phyloP scores from a whole-genome alignment of 225 moss, liverwort and hornwort genomes.

The Sphagnum tenellum region DNA sequence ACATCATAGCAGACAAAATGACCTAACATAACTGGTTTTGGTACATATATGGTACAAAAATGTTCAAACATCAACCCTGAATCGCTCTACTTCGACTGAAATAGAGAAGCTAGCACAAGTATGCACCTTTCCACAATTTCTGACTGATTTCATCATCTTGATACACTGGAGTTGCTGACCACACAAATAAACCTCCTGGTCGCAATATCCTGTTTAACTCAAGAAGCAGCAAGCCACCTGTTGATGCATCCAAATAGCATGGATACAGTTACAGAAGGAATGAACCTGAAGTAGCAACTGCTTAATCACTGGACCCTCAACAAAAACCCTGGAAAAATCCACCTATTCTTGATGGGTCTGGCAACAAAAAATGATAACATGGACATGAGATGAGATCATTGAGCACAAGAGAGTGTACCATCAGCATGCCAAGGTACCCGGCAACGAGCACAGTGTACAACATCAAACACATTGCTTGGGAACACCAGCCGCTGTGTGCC shows the following conservation, averaged over 20 bases:
- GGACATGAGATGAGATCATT: background rate
- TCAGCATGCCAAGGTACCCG: constrained; percentile 74
- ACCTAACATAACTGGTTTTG: too few relatives aligned
- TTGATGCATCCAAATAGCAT: background rate
- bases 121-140: constrained; percentile 55
- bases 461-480: constrained; percentile 78
- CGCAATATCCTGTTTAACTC: constrained; percentile 80
- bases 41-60: too few relatives aligned
- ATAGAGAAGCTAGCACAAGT: background rate
- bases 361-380: too few relatives aligned
- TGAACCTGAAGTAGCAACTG: too few relatives aligned
- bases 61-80: too few relatives aligned
- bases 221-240: constrained; percentile 70
- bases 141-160: constrained; percentile 45
- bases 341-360: too few relatives aligned
- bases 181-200: constrained; percentile 80
- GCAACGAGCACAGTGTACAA: constrained; percentile 84
- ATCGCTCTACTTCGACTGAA: too few relatives aligned
- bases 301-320: too few relatives aligned
- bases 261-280: background rate
- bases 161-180: constrained; percentile 94
- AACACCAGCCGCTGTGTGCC: constrained; percentile 70
- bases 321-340: too few relatives aligned
- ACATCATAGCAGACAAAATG: too few relatives aligned
- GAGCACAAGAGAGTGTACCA: constrained; percentile 24